These are phyloP conservation scores for Castanopsis chinensis DNA, from an alignment of 306 rosid species.

Conservation along the genomic window DNA sequence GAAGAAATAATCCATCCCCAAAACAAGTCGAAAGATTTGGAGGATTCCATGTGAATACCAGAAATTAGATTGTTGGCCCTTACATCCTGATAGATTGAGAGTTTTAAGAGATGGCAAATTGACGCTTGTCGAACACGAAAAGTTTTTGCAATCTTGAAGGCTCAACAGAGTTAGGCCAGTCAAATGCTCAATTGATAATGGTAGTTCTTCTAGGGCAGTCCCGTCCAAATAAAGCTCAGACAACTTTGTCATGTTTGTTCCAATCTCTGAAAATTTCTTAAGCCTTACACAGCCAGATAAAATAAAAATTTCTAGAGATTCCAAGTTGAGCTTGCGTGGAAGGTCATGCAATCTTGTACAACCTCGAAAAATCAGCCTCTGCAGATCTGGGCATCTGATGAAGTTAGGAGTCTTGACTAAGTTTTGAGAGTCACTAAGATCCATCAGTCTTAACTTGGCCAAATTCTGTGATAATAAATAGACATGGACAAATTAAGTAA, in stretches of 20 bases:
- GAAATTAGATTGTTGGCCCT: too few species aligned
- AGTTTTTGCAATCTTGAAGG: too few species aligned
- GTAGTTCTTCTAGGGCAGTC: not conserved
- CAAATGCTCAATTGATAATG: too few species aligned
- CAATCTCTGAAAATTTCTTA: slow-evolving; percentile 16
- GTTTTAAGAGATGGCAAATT: too few species aligned
- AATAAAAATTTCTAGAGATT: slow-evolving; percentile 12
- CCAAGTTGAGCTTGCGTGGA: slow-evolving; percentile 2
- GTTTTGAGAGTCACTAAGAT: slow-evolving; percentile 19
- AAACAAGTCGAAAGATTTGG: too few species aligned
- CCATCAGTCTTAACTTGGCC: slow-evolving; percentile 17
- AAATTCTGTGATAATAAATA: not conserved
- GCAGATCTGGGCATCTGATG: not conserved
- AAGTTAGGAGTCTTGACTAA: slow-evolving; percentile 15
- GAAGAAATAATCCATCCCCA: too few species aligned
- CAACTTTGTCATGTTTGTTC: not conserved
- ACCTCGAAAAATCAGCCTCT: slow-evolving; percentile 9
- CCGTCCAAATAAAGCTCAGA: not conserved
- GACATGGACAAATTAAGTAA: not conserved
- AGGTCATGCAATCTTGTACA: slow-evolving; percentile 15
- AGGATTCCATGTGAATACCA: too few species aligned
- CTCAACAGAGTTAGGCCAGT: too few species aligned
- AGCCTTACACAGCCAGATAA: slow-evolving; percentile 16
- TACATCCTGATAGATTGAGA: too few species aligned
- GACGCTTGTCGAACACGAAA: too few species aligned